These are phyloP conservation scores for Quercus tomentella DNA, from an alignment of 331 rosid genomes.

Conservation along the genomic window DNA sequence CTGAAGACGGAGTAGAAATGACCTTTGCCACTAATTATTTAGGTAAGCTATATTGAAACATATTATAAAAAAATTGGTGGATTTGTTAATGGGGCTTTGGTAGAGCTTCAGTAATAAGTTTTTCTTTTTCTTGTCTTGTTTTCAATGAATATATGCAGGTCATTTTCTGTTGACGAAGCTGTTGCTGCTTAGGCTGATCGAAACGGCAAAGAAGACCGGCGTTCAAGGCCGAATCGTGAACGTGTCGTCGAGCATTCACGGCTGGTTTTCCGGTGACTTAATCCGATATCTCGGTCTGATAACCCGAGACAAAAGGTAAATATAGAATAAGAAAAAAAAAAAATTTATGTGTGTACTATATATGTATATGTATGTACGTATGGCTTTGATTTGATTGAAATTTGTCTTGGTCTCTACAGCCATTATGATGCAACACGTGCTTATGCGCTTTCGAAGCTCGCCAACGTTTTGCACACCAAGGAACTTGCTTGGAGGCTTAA, in stretches of 20 bases:
- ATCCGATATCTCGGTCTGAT: constrained; percentile 59
- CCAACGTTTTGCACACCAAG: constrained; percentile 79
- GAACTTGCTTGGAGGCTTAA: constrained; percentile 73
- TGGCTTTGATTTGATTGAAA: neutral
- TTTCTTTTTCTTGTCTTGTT: too few species aligned
- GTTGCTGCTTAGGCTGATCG: constrained; percentile 56
- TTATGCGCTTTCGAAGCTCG: constrained; percentile 93
- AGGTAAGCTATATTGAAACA: constrained; percentile 24
- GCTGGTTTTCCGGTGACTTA: constrained; percentile 80
- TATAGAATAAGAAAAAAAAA: too few species aligned
- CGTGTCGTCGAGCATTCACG: constrained; percentile 77
- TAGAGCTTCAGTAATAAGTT: too few species aligned
- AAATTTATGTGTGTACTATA: neutral
- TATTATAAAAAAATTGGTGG: neutral
- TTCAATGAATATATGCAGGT: constrained; percentile 32
- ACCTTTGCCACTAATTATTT: constrained; percentile 89
- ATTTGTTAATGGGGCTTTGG: neutral
- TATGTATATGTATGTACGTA: too few species aligned
- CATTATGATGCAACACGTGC: constrained; percentile 96
- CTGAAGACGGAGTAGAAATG: constrained; percentile 91
- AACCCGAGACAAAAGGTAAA: constrained; percentile 52
- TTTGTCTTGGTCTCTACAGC: constrained; percentile 31
- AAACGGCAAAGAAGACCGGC: constrained; percentile 61
- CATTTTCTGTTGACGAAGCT: constrained; percentile 84
- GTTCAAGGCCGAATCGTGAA: constrained; percentile 81